A percentile compares a stretch with the other conserved stretches of the same genome.
These are phyloP conservation scores for Picea sitchensis DNA, from an alignment of 75 land plant genomes.

Conservation along the genomic window DNA sequence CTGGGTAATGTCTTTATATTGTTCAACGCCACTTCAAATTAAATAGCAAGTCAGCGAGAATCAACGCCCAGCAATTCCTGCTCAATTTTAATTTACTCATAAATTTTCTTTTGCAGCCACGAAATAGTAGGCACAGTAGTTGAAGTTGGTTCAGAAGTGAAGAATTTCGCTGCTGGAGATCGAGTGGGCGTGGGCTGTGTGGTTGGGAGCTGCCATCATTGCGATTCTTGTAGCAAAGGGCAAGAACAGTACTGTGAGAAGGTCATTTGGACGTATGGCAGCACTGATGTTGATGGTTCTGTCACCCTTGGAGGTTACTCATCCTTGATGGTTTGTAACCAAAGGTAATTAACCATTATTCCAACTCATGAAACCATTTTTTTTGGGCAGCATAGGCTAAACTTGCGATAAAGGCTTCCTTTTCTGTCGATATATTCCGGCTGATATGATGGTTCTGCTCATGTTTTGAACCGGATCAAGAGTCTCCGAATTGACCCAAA, in stretches of 20 bases:
- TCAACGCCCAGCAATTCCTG: too few species aligned
- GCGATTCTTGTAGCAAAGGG: conserved; percentile 41
- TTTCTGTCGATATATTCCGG: too few species aligned
- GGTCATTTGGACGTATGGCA: conserved; percentile 43
- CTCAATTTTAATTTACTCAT: too few species aligned
- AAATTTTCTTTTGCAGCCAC: conserved; percentile 33
- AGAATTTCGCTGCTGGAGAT: conserved; percentile 57
- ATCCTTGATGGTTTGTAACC: conserved; percentile 42
- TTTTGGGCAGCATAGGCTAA: too few species aligned
- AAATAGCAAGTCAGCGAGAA: too few species aligned
- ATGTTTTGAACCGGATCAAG: too few species aligned
- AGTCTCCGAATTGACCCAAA: too few species aligned
- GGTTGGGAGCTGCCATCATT: conserved; percentile 44
- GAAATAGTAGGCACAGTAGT: conserved; percentile 65
- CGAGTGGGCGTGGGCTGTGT: conserved; percentile 66
- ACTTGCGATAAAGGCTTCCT: too few species aligned
- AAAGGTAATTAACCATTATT: conserved; percentile 12
- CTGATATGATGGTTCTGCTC: too few species aligned
- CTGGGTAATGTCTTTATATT: conserved; percentile 25
- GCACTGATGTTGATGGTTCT: conserved; percentile 47
- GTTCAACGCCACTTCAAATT: too few species aligned
- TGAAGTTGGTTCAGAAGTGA: conserved; percentile 55
- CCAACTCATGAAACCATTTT: too few species aligned
- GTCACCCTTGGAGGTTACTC: conserved; percentile 79
- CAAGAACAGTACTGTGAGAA: conserved; percentile 62